These are phyloP conservation scores for Pseudevernia furfuracea DNA, from an alignment of 495 filamentous ascomycete species.

Conservation along the genomic window DNA sequence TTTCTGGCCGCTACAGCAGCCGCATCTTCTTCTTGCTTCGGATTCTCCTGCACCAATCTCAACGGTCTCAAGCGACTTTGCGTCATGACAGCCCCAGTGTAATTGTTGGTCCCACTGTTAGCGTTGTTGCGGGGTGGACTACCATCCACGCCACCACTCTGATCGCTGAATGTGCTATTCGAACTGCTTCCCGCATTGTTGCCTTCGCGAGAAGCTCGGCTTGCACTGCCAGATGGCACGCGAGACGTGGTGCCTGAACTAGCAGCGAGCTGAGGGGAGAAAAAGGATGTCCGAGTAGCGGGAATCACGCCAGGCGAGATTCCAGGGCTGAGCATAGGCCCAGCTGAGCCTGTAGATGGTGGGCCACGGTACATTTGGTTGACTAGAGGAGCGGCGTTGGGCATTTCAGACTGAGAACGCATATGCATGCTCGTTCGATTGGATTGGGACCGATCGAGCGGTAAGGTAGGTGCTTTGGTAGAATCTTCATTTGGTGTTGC, in stretches of 20 bases:
- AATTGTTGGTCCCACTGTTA: slow-evolving; percentile 44
- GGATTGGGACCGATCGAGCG: slow-evolving; percentile 59
- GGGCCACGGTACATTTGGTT: slow-evolving; percentile 74
- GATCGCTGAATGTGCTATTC: slow-evolving; percentile 53
- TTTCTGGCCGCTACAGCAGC: slow-evolving; percentile 38
- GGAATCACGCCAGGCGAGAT: slow-evolving; percentile 40
- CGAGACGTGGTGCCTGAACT: slow-evolving; percentile 44
- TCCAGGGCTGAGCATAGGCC: slow-evolving; percentile 44
- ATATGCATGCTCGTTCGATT: slow-evolving; percentile 47
- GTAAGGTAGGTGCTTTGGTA: slow-evolving; percentile 76
- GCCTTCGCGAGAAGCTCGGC: slow-evolving; percentile 11
- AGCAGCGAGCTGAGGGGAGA: slow-evolving; percentile 35
- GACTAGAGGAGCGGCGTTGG: slow-evolving; percentile 58
- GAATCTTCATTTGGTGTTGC: slow-evolving; percentile 55
- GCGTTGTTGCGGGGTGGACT: slow-evolving; percentile 49
- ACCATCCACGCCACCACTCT: slow-evolving; percentile 45
- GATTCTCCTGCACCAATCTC: slow-evolving; percentile 70
- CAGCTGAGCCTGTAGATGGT: slow-evolving; percentile 48
- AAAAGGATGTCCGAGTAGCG: slow-evolving; percentile 45
- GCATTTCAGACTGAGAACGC: slow-evolving; percentile 61
- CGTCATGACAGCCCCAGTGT: slow-evolving; percentile 53
- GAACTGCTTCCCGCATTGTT: slow-evolving; percentile 40
- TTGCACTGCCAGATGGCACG: slow-evolving; percentile 37
- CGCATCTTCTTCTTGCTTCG: slow-evolving; percentile 41
- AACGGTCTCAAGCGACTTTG: slow-evolving; percentile 78